These are phyloP conservation scores for Podila clonocystis DNA, from an alignment of 192 early-diverging fungal genomes.

Conservation along the genomic window DNA sequence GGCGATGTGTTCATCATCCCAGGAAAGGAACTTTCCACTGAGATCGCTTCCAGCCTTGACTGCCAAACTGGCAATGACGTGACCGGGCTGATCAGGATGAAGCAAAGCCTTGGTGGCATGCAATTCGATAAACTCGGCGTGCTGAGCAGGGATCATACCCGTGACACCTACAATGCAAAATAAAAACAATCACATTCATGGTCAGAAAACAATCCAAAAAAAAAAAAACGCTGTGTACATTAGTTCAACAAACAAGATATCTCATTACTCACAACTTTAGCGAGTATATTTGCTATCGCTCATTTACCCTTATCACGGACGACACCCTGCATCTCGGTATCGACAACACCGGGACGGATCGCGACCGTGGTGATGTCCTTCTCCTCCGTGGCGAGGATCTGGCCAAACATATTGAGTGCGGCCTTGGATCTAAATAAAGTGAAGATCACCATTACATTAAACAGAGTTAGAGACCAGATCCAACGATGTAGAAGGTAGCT, in stretches of 20 bases:
- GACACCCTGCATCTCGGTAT: constrained; percentile 85
- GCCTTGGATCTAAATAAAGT: constrained; percentile 72
- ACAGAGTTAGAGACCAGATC: neutral
- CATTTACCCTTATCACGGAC: constrained; percentile 64
- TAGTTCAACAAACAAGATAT: neutral
- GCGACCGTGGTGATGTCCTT: constrained; percentile 70
- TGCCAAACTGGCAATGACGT: constrained; percentile 76
- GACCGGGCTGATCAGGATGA: constrained; percentile 72
- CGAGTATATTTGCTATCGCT: neutral
- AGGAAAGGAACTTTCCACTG: constrained; percentile 75
- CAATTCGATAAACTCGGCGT: constrained; percentile 64
- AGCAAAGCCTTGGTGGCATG: constrained; percentile 66
- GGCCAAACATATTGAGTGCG: constrained; percentile 79
- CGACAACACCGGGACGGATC: constrained; percentile 87
- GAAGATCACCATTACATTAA: neutral
- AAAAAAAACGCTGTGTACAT: too few species aligned
- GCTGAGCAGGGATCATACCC: constrained; percentile 67
- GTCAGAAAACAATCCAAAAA: too few species aligned
- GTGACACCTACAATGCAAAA: constrained; percentile 37
- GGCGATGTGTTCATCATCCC: constrained; percentile 60
- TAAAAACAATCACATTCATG: neutral
- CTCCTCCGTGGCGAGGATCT: constrained; percentile 78
- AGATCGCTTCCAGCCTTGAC: constrained; percentile 63
- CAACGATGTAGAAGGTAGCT: too few species aligned
- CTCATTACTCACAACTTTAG: neutral